Evolutionary conservation across 257 asterid species (phyloP).

Genomic region (Lithospermum erythrorhizon): DNA sequence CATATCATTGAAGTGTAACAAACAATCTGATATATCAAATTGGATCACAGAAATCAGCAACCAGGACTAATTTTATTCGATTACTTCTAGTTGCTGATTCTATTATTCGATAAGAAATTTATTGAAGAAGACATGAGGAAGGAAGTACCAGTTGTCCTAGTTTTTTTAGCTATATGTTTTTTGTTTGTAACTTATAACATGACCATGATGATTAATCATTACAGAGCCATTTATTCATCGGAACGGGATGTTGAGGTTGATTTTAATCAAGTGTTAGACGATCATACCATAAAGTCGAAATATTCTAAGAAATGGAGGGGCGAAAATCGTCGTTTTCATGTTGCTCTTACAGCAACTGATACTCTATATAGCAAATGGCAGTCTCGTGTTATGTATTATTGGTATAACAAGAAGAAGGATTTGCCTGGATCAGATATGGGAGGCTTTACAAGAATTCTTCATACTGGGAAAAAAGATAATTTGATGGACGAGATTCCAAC

Average conservation of each 20-base stretch:
- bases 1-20: too few species aligned
- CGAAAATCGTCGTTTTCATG: conserved; percentile 25
- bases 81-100: too few species aligned
- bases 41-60: too few species aligned
- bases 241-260: neutral
- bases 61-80: too few species aligned
- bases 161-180: conserved; percentile 22
- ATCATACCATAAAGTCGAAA: conserved; percentile 44
- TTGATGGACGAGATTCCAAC: conserved; percentile 70
- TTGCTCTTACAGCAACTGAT: conserved; percentile 44
- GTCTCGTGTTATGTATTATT: conserved; percentile 53
- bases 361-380: conserved; percentile 47
- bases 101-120: too few species aligned
- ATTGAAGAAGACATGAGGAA: conserved; percentile 23
- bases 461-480: conserved; percentile 48
- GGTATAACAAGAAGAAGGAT: conserved; percentile 39
- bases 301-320: conserved; percentile 12
- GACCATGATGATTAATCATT: conserved; percentile 10
- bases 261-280: conserved; percentile 10
- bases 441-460: conserved; percentile 49
- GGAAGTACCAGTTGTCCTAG: conserved; percentile 14
- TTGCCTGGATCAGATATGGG: conserved; percentile 56
- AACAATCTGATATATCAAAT: too few species aligned
- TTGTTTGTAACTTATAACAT: conserved; percentile 32
- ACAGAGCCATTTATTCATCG: conserved; percentile 6